Evolutionary conservation across 306 rosid species (phyloP), one percentile per base, ranked within the genome.

Genomic region (Purshia tridentata): DNA sequence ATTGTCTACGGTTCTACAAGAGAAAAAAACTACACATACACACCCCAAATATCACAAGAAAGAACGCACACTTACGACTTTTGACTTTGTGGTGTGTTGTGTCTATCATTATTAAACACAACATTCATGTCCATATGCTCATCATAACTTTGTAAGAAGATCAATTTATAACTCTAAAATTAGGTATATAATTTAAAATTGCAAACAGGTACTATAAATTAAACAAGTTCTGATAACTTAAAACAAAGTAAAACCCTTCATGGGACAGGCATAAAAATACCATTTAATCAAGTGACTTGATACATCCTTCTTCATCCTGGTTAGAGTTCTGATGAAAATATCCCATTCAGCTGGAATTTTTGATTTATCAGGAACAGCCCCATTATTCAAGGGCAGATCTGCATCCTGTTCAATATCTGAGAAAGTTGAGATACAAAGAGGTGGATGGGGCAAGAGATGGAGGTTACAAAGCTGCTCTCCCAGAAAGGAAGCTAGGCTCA

Each of bases 371-470:
- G 79, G 72, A 82, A 71, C 62, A 75, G 76, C 74, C 73, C 66
- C 68, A 52, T 79, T 77, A 54, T 75, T 67, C 54, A 80, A 78
- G 53, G 75, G 52, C 78, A 58, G 40, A 67, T 69, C 77, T 66
- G 57, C 60, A 23, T 81, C 81, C 52, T 15, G 78, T 67, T 81
- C 83, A 69, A 77, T 55, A 71, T 85, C 78, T 18, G 86, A 58
- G 55, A 70, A 75, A 74, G 45, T 78, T 65, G 84, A 80, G 84
- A 66, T 15, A 70, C 65, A 77, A 45, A 80, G 23, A 69, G 92
- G 85, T 73, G 97, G 97, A 69, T 50, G 85, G 53, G 94, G 91
- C 88, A 94, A 80, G 81, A 94, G 96, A 83, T 94, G 99, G 75
- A 94, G 87, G 70, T 85, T 79, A 61, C 76, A 80, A 62, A 94